phyloP scores from a whole-genome alignment of 495 filamentous ascomycete species.

The Cetradonia linearis region DNA sequence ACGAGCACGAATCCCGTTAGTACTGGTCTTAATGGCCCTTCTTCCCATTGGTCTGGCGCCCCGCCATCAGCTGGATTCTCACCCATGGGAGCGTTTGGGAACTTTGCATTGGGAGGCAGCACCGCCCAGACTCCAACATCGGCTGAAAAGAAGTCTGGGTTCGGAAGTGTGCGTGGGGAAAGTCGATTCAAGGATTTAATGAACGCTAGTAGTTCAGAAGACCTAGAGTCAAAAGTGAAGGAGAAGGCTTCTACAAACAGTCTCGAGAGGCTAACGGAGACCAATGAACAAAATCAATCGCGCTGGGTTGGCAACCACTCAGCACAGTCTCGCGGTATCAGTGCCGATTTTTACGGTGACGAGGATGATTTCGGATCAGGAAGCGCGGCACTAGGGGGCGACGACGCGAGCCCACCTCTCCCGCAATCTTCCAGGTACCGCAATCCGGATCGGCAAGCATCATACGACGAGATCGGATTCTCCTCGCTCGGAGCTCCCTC shows the following conservation, averaged over 20 bases:
- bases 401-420: conserved; percentile 58
- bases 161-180: conserved; percentile 59
- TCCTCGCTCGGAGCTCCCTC: conserved; percentile 70
- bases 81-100: conserved; percentile 79
- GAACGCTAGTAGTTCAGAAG: conserved; percentile 65
- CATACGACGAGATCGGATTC: conserved; percentile 41
- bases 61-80: conserved; percentile 50
- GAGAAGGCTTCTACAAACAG: conserved; percentile 46
- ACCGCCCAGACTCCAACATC: conserved; percentile 39
- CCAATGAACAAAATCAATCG: conserved; percentile 36
- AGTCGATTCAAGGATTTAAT: conserved; percentile 79
- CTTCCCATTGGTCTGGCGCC: conserved; percentile 60
- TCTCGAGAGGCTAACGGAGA: conserved; percentile 45
- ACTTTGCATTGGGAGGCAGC: conserved; percentile 54
- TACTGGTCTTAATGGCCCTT: conserved; percentile 39
- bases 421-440: conserved; percentile 38
- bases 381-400: conserved; percentile 71
- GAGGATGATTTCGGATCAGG: conserved; percentile 49
- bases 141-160: conserved; percentile 58
- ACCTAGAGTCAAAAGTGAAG: conserved; percentile 39
- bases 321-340: conserved; percentile 49
- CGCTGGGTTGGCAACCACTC: conserved; percentile 44
- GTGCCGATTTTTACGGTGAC: conserved; percentile 73
- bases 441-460: conserved; percentile 48
- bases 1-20: conserved; percentile 56